Evolutionary conservation across 495 filamentous ascomycete genomes (phyloP).

Genomic region (Hypoxylon fuscum): DNA sequence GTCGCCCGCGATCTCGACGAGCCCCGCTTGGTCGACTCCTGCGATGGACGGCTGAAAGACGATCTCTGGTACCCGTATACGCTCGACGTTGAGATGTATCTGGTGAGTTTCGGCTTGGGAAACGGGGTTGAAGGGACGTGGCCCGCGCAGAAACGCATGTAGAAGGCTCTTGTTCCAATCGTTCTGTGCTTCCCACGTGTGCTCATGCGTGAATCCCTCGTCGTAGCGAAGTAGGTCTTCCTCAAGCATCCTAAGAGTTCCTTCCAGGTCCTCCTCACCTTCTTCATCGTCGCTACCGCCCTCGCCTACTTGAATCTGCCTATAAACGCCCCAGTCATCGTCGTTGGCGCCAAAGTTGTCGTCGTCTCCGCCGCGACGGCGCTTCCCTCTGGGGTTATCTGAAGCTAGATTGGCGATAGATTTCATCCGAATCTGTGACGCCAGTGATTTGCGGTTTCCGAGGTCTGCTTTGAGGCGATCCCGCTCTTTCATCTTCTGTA

Average conservation of each 20-base stretch:
- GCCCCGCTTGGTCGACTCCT: constrained; percentile 91
- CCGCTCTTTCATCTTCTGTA: constrained; percentile 90
- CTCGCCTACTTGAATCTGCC: constrained; percentile 81
- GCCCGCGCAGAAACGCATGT: constrained; percentile 88
- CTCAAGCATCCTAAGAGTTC: constrained; percentile 76
- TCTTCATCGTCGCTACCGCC: constrained; percentile 77
- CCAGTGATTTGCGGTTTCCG: constrained; percentile 94
- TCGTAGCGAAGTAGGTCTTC: constrained; percentile 86
- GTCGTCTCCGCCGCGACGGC: constrained; percentile 78
- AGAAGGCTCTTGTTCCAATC: constrained; percentile 93
- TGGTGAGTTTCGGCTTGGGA: constrained; percentile 84
- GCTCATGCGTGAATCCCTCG: constrained; percentile 84
- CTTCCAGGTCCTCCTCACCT: constrained; percentile 87
- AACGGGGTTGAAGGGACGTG: constrained; percentile 83
- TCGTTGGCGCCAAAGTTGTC: constrained; percentile 98
- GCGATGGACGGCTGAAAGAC: constrained; percentile 94
- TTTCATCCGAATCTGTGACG: constrained; percentile 97
- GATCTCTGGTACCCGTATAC: constrained; percentile 95
- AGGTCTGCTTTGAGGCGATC: constrained; percentile 91
- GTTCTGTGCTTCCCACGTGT: constrained; percentile 88
- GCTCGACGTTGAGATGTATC: constrained; percentile 94
- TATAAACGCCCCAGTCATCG: constrained; percentile 96
- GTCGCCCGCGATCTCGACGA: constrained; percentile 87
- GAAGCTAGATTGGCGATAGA: constrained; percentile 95
- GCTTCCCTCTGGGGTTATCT: constrained; percentile 78